Evolutionary conservation across 2,329 filamentous ascomycete species (phyloP).

Genomic region (Colletotrichum falcatum): DNA sequence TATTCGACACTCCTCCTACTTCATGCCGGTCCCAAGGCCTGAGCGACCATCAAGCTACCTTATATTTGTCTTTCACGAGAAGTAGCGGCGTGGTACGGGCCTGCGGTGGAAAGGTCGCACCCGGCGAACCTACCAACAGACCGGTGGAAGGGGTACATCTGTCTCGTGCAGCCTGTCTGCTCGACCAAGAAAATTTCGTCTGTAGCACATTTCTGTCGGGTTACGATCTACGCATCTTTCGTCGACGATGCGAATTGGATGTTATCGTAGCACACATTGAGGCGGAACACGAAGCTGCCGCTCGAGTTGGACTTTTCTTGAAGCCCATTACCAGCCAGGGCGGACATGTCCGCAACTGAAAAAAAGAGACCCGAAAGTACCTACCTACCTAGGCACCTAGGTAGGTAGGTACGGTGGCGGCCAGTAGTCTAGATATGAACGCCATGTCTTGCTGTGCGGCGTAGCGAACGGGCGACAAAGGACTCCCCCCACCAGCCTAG

Average conservation of each 20-base stretch:
- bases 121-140: slow-evolving; percentile 37
- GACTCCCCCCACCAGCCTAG: slow-evolving; percentile 17
- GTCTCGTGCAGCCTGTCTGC: slow-evolving; percentile 21
- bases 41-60: slow-evolving; percentile 30
- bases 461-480: slow-evolving; percentile 35
- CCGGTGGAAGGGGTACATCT: slow-evolving; percentile 37
- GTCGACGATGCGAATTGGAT: slow-evolving; percentile 29
- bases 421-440: slow-evolving; percentile 18
- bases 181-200: slow-evolving; percentile 22
- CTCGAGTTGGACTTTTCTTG: slow-evolving; percentile 16
- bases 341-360: slow-evolving; percentile 2
- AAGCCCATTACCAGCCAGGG: slow-evolving; percentile 17
- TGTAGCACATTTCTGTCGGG: slow-evolving; percentile 26
- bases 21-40: slow-evolving; percentile 4
- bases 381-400: no score
- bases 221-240: slow-evolving; percentile 35
- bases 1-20: slow-evolving; percentile 20
- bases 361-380: slow-evolving; percentile 13
- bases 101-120: slow-evolving; percentile 40
- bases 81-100: slow-evolving; percentile 30
- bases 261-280: slow-evolving; percentile 23
- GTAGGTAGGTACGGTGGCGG: slow-evolving; percentile 23
- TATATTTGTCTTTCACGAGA: slow-evolving; percentile 25
- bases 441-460: slow-evolving; percentile 37
- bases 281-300: slow-evolving; percentile 25